A percentile compares a stretch with the other conserved stretches of the same genome.
Evolutionary conservation across 768 basidiomycete species (phyloP).

Genomic region (Tephrocybe rancida): DNA sequence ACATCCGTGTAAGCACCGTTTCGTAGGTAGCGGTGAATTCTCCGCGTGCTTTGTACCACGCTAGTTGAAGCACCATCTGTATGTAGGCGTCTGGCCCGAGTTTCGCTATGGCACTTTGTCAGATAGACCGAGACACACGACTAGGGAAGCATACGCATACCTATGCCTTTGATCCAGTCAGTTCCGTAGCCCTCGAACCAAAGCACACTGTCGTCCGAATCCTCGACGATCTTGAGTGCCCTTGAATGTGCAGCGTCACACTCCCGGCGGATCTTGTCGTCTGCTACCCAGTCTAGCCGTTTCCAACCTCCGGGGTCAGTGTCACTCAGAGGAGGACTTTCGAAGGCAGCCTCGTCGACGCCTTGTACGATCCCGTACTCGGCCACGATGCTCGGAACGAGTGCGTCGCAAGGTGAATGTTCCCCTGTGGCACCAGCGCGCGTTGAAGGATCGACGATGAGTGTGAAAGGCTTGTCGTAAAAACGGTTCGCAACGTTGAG

Average conservation of each 20-base stretch:
- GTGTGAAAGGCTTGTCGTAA: slow-evolving; percentile 85
- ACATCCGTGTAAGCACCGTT: slow-evolving; percentile 86
- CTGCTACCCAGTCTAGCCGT: slow-evolving; percentile 74
- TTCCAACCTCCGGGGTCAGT: slow-evolving; percentile 45
- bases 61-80: slow-evolving; percentile 90
- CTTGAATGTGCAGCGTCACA: slow-evolving; percentile 59
- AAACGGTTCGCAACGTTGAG: slow-evolving; percentile 77
- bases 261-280: slow-evolving; percentile 56
- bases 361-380: slow-evolving; percentile 80
- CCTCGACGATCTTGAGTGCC: slow-evolving; percentile 59
- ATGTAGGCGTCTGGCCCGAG: slow-evolving; percentile 81
- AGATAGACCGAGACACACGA: neutral
- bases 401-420: slow-evolving; percentile 88
- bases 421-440: slow-evolving; percentile 89
- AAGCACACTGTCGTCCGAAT: slow-evolving; percentile 84
- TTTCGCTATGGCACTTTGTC: slow-evolving; percentile 27
- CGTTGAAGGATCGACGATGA: slow-evolving; percentile 84
- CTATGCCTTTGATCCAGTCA: slow-evolving; percentile 80
- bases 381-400: slow-evolving; percentile 84
- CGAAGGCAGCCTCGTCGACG: slow-evolving; percentile 53
- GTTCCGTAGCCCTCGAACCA: slow-evolving; percentile 84
- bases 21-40: slow-evolving; percentile 90
- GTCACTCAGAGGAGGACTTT: slow-evolving; percentile 15
- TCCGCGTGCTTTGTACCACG: slow-evolving; percentile 81
- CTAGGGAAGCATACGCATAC: slow-evolving; percentile 45